Evolutionary conservation across 495 filamentous ascomycete species (phyloP).

Genomic region (Daldinia loculata): DNA sequence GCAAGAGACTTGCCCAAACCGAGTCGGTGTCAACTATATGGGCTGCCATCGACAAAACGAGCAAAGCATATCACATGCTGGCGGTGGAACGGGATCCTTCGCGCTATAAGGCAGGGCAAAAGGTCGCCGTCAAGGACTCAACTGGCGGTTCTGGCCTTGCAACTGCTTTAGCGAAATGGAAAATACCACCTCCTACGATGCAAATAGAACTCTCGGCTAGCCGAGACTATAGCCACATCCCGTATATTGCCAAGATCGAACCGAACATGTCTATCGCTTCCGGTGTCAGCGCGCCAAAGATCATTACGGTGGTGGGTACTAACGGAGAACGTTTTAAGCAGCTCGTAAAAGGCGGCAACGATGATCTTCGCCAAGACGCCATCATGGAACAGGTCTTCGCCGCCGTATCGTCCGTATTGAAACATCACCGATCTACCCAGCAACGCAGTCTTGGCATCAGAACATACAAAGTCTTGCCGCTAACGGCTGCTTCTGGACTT

Average conservation of each 20-base stretch:
- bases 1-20: slow-evolving; percentile 60
- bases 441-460: slow-evolving; percentile 88
- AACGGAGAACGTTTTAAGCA: slow-evolving; percentile 85
- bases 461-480: slow-evolving; percentile 94
- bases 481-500: slow-evolving; percentile 84
- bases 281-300: slow-evolving; percentile 90
- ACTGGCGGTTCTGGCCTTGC: slow-evolving; percentile 64
- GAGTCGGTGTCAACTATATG: slow-evolving; percentile 64
- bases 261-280: slow-evolving; percentile 82
- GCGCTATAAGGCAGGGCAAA: slow-evolving; percentile 70
- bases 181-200: slow-evolving; percentile 91
- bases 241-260: slow-evolving; percentile 72
- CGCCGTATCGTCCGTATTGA: slow-evolving; percentile 88
- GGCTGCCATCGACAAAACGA: slow-evolving; percentile 73
- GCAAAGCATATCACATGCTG: slow-evolving; percentile 75
- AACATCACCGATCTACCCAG: slow-evolving; percentile 82
- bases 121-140: slow-evolving; percentile 67
- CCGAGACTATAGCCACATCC: slow-evolving; percentile 78
- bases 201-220: slow-evolving; percentile 76
- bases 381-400: slow-evolving; percentile 99
- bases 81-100: slow-evolving; percentile 70
- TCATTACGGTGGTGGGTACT: slow-evolving; percentile 78
- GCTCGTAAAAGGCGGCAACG: slow-evolving; percentile 91
- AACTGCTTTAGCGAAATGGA: slow-evolving; percentile 61
- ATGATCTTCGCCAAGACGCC: slow-evolving; percentile 97